A percentile compares a stretch with the other conserved stretches of the same genome.
Evolutionary conservation across 2,329 filamentous ascomycete genomes (phyloP).

Genomic region (Emergomyces pasteurianus): DNA sequence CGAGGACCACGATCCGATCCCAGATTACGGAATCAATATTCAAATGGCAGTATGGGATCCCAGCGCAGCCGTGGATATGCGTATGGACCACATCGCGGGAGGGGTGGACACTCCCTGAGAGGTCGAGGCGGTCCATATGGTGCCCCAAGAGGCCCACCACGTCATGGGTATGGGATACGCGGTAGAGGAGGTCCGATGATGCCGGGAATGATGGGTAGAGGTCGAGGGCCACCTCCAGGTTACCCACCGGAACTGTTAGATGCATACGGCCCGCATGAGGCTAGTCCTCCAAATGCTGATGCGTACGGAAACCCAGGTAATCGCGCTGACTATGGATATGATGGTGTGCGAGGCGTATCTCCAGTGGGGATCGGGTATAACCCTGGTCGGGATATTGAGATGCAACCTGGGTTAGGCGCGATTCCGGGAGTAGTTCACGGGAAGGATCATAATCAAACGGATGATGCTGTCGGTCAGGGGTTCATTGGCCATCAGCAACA

Average conservation of each 20-base stretch:
- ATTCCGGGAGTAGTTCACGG: conserved; percentile 8
- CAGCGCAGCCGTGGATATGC: conserved; percentile 29
- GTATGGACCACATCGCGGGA: conserved; percentile 40
- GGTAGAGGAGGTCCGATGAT: conserved; percentile 22
- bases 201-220: conserved; percentile 34
- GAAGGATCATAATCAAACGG: conserved; percentile 34
- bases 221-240: conserved; percentile 36
- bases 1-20: conserved; percentile 32
- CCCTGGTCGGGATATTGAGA: conserved; percentile 61
- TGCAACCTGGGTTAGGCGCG: conserved; percentile 58
- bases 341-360: conserved; percentile 19
- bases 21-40: conserved; percentile 35
- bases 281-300: conserved; percentile 6
- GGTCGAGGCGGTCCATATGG: conserved; percentile 33
- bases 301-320: conserved; percentile 26
- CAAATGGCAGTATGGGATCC: conserved; percentile 35
- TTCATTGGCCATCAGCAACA: conserved; percentile 58
- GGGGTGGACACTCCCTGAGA: conserved; percentile 42
- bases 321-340: conserved; percentile 17
- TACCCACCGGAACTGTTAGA: conserved; percentile 36
- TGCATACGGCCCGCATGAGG: conserved; percentile 25
- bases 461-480: conserved; percentile 59
- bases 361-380: conserved; percentile 24
- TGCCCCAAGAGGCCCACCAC: conserved; percentile 22
- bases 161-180: conserved; percentile 33